A percentile compares a stretch with the other conserved stretches of the same genome.
Evolutionary conservation across 1,284 basidiomycete genomes (phyloP).

Genomic region (Naganishia sp.): DNA sequence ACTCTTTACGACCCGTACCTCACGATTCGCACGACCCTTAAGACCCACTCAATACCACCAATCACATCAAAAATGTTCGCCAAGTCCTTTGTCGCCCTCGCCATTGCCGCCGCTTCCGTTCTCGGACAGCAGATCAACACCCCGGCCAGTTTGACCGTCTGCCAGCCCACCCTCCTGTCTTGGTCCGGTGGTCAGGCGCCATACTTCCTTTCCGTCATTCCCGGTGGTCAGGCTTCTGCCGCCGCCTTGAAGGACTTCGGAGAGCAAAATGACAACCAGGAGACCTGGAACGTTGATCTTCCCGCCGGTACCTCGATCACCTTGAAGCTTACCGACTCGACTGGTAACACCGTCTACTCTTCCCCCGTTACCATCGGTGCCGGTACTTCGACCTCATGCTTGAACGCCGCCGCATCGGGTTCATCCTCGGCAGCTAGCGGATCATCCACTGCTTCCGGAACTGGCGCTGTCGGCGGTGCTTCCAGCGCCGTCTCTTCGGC

Average conservation of each 20-base stretch:
- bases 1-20: conserved; percentile 24
- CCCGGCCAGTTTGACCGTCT: conserved; percentile 54
- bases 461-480: conserved; percentile 8
- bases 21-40: conserved; percentile 14
- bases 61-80: conserved; percentile 29
- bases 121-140: conserved; percentile 60
- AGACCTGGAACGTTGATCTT: conserved; percentile 68
- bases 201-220: conserved; percentile 67
- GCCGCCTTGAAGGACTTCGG: conserved; percentile 57
- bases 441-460: conserved; percentile 10
- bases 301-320: conserved; percentile 54
- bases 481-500: conserved; percentile 15
- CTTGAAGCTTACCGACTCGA: conserved; percentile 52
- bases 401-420: conserved; percentile 33
- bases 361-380: conserved; percentile 60
- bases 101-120: conserved; percentile 30
- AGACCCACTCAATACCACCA: background rate
- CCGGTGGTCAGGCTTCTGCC: conserved; percentile 65
- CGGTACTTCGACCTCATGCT: conserved; percentile 52
- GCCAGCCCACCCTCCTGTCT: conserved; percentile 53
- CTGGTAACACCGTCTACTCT: conserved; percentile 62
- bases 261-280: conserved; percentile 49
- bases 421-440: conserved; percentile 26
- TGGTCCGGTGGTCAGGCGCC: conserved; percentile 64
- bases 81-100: conserved; percentile 31